Evolutionary conservation across 768 basidiomycete species (phyloP), one percentile per base, ranked within the genome.

Genomic region (Lactarius deliciosus): DNA sequence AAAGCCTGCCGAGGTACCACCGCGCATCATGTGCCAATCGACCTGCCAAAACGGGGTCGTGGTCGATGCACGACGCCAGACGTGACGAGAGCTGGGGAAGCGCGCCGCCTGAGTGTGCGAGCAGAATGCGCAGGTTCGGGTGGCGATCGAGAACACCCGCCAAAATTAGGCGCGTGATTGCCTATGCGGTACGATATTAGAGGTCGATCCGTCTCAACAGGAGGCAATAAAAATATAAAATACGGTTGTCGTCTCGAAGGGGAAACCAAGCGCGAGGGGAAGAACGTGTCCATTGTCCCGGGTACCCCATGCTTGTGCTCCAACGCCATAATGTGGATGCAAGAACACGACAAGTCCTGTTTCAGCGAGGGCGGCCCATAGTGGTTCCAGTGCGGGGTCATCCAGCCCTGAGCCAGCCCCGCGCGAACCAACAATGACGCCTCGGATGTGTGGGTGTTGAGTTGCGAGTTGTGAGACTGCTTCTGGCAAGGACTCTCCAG

Each of bases 41-140:
- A 1, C 85, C 83, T 22, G 88, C 86, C 34, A 92, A 90, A 63
- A 87, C 75, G 3, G 93, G 93, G 75, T 96, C 93, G 72, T 96
- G 94, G 65, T 83, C 82, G 69, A 96, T 88, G 73, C 93, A 95
- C 3, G 89, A 91, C 0, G 91, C 88, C 43, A 96, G 80, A 32
- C 93, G 87, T 25, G 92, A 93, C 11, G 92, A 94, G 20, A 95
- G 80, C 62, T 87, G 88, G 34, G 93, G 89, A 40, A 96, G 83
- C 3, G 90, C 88, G 11, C 93, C 93, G 30, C 92, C 93, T 3
- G 92, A 92, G 74, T 96, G 93, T 1, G 93, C 93, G 67, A 95
- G 85, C 16, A 96, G 82, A 61, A 96, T 77, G 36, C 86, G 85
- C 55, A 95, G 86, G 32, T 77, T 74, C 2, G 92, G 92, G 77